Evolutionary conservation across 805 yeast species (phyloP).

Genomic region (Kockiozyma suomiensis): DNA sequence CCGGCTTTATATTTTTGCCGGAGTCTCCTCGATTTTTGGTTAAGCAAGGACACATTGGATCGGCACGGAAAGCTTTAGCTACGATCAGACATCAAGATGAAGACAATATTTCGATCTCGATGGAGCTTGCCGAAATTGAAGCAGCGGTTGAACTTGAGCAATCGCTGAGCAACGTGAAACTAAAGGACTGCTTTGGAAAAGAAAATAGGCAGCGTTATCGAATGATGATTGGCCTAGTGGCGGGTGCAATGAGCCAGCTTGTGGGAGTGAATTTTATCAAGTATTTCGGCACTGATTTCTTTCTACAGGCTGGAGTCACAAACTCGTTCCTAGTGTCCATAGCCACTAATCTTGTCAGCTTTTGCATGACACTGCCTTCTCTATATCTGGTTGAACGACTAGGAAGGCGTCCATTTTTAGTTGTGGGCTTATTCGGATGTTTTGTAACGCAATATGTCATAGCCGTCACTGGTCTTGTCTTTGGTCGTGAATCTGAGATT

Average conservation of each 20-base stretch:
- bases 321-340: constrained; percentile 74
- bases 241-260: constrained; percentile 86
- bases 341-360: constrained; percentile 80
- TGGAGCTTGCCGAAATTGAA: constrained; percentile 52
- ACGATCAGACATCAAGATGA: constrained; percentile 48
- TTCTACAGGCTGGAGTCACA: constrained; percentile 62
- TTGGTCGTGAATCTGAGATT: constrained; percentile 45
- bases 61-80: constrained; percentile 60
- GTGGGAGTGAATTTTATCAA: constrained; percentile 89
- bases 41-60: constrained; percentile 55
- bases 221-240: constrained; percentile 63
- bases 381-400: constrained; percentile 72
- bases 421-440: constrained; percentile 80
- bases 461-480: constrained; percentile 60
- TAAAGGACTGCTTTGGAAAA: constrained; percentile 38
- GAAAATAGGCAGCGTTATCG: constrained; percentile 34
- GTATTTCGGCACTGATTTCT: constrained; percentile 85
- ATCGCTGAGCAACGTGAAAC: constrained; percentile 17
- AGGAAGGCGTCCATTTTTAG: constrained; percentile 72
- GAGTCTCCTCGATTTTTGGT: constrained; percentile 77
- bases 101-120: constrained; percentile 50
- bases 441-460: constrained; percentile 63
- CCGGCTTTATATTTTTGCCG: constrained; percentile 64
- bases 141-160: constrained; percentile 53
- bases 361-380: constrained; percentile 80